Evolutionary conservation across 1,284 basidiomycete species (phyloP), one percentile per base, ranked within the genome.

Genomic region (Pascua guehoae): DNA sequence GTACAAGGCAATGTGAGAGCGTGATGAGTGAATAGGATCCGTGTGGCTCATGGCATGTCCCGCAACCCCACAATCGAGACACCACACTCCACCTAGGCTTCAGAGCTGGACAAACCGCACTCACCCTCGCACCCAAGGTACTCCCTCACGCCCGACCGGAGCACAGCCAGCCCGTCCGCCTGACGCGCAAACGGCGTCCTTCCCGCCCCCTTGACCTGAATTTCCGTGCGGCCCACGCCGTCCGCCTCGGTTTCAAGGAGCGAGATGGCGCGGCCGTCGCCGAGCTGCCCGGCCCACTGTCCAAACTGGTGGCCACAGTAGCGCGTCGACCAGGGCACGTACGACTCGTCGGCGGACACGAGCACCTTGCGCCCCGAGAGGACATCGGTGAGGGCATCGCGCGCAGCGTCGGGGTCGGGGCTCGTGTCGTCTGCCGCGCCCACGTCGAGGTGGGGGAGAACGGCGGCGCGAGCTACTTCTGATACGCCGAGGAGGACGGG

Each of bases 141-240:
- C 78, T 98, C 95, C 52, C 95, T 86, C 42, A 98, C 86, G 7
- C 91, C 93, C 43, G 91, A 93, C 32, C 92, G 86, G 15, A 94
- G 78, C 1, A 96, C 93, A 1, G 95, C 95, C 9, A 98, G 82
- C 0, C 95, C 95, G 74, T 98, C 95, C 1, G 93, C 95, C 45
- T 79, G 80, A 47, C 95, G 84, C 1, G 91, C 91, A 78, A 95
- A 98, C 0, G 95, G 94, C 1, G 95, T 98, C 10, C 95, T 83
- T 0, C 95, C 95, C 1, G 88, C 86, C 0, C 95, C 95, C 72
- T 98, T 98, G 64, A 98, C 83, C 74, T 98, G 95, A 5, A 98
- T 81, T 71, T 98, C 93, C 63, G 86, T 87, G 0, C 81, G 79
- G 2, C 82, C 78, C 17, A 83, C 80, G 1, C 84, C 74, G 5